phyloP scores from a whole-genome alignment of 495 filamentous ascomycete species.

The Hapsidospora chrysogenum region DNA sequence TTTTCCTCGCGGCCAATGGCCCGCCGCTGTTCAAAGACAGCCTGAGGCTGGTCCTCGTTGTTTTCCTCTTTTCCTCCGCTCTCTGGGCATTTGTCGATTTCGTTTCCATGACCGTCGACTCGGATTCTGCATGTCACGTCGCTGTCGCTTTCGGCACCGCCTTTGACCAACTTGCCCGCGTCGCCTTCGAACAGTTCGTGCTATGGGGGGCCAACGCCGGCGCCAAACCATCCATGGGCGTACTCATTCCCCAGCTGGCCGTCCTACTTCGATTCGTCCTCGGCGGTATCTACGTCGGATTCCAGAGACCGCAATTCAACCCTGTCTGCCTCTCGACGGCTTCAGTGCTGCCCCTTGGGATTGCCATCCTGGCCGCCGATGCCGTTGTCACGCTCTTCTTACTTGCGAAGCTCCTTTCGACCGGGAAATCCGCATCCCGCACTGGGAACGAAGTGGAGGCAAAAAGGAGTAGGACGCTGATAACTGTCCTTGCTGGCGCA shows the following conservation, averaged over 20 bases:
- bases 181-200: conserved; percentile 33
- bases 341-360: conserved; percentile 22
- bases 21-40: conserved; percentile 33
- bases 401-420: conserved; percentile 15
- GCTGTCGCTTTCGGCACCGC: conserved; percentile 28
- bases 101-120: conserved; percentile 24
- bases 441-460: no score
- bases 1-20: conserved; percentile 32
- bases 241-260: conserved; percentile 22
- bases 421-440: no score
- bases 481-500: conserved; percentile 23
- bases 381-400: conserved; percentile 24
- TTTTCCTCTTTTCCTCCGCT: conserved; percentile 30
- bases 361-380: conserved; percentile 26
- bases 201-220: conserved; percentile 26
- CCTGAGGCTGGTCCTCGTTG: conserved; percentile 45
- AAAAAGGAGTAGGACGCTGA: conserved; percentile 16
- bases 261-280: conserved; percentile 26
- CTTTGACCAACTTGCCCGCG: conserved; percentile 34
- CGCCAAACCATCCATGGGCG: conserved; percentile 10
- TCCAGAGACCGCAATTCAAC: conserved; percentile 29
- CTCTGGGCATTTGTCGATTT: conserved; percentile 36
- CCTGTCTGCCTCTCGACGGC: conserved; percentile 31
- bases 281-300: conserved; percentile 30
- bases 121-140: conserved; percentile 27